These are phyloP conservation scores for Porogramme epimiltina DNA, from an alignment of 1,284 basidiomycete genomes.

Conservation along the genomic window DNA sequence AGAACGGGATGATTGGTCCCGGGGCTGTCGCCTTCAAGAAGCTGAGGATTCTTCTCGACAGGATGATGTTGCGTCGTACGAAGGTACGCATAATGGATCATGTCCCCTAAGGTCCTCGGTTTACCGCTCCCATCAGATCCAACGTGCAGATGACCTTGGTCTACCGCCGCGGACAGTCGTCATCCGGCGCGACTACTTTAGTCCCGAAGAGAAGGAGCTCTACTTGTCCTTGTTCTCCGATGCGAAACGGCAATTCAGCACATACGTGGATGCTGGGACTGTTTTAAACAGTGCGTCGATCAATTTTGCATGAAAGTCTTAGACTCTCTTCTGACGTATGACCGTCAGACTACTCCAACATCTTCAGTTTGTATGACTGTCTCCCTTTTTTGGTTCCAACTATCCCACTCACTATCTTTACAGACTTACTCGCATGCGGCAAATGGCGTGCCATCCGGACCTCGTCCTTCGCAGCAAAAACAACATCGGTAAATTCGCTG, in stretches of 20 bases:
- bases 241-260: constrained; percentile 90
- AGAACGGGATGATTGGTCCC: constrained; percentile 72
- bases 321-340: constrained; percentile 4
- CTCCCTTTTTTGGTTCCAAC: neutral
- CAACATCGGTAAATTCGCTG: constrained; percentile 63
- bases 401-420: constrained; percentile 1
- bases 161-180: constrained; percentile 94
- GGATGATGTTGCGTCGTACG: constrained; percentile 94
- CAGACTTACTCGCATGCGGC: constrained; percentile 86
- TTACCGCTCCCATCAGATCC: constrained; percentile 54
- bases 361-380: constrained; percentile 75
- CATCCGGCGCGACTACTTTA: constrained; percentile 92
- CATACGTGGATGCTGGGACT: constrained; percentile 90
- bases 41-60: constrained; percentile 84
- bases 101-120: neutral
- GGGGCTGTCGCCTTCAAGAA: constrained; percentile 89
- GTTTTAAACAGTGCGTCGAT: constrained; percentile 80
- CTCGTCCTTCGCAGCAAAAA: constrained; percentile 90
- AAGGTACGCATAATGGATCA: constrained; percentile 47
- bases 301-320: neutral
- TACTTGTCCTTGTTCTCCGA: constrained; percentile 93
- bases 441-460: constrained; percentile 96
- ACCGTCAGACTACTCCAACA: constrained; percentile 87
- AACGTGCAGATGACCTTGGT: constrained; percentile 96
- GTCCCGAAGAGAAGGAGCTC: constrained; percentile 94